Evolutionary conservation across 768 basidiomycete genomes (phyloP), one percentile per base, ranked within the genome.

Genomic region (Xerocomus potaroensis): DNA sequence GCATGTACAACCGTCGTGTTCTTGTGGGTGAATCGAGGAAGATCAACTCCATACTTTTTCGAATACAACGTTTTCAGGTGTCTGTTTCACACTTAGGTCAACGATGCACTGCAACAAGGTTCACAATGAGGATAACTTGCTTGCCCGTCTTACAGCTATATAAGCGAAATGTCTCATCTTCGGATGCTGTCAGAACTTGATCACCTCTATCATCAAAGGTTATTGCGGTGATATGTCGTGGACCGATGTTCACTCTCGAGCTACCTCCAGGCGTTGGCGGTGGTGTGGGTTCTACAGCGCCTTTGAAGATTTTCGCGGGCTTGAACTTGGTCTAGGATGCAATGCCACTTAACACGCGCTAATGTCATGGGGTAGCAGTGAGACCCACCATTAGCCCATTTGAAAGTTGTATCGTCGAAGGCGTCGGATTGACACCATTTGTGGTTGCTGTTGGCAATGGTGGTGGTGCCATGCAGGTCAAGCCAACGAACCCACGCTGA

Each of bases 21-120:
- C 62, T 88, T 89, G 71, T 98, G 96, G 0, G 95, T 97, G 60
- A 97, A 96, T 3, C 95, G 81, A 18, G 93, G 91, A 16, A 94
- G 77, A 66, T 95, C 91, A 36, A 93, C 87, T 1, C 96, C 96
- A 65, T 98, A 99, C 66, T 99, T 99, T 69, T 94, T 93, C 0
- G 94, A 97, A 57, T 85, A 80, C 3, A 93, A 67, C 1, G 83
- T 84, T 67, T 90, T 93, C 27, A 79, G 58, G 42, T 77, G 76
- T 73, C 94, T 89, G 56, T 48, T 51, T 46, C 9, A 34, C 48
- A 34, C 45, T n/a, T 43, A 52, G 59, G 57, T 68, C 64, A 67
- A 61, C 54, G 51, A 50, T 54, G 54, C 43, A 51, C 51, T 50
- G 43, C 44, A 42, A 41, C 26, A 33, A 45, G 46, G 42, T 30